These are phyloP conservation scores for Euphorbia lathyris DNA, from an alignment of 345 rosid genomes.

Conservation along the genomic window DNA sequence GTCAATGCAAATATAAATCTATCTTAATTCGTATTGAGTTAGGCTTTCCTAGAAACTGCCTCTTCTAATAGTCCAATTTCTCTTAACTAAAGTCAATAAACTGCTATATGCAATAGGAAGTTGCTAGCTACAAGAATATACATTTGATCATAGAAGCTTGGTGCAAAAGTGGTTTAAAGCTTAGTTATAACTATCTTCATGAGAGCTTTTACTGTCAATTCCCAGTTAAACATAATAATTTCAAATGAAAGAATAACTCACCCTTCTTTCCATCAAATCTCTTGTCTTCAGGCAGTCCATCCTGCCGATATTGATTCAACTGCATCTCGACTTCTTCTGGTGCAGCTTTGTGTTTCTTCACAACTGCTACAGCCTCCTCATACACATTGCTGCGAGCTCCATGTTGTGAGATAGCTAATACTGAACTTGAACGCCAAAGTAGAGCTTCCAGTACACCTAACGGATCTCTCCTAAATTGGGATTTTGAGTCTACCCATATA, in stretches of 20 bases:
- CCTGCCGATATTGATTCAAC: constrained; percentile 57
- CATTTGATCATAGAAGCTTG: not conserved
- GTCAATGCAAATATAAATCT: not conserved
- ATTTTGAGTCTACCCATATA: constrained; percentile 96
- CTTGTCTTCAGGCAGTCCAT: constrained; percentile 75
- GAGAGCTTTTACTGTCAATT: not conserved
- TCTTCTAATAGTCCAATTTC: not conserved
- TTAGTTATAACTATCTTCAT: not conserved
- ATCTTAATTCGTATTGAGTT: not conserved
- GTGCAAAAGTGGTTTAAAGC: too few relatives aligned
- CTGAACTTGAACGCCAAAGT: constrained; percentile 85
- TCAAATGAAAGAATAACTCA: constrained; percentile 13
- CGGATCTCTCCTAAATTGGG: constrained; percentile 96
- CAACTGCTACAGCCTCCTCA: constrained; percentile 90
- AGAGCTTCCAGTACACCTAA: constrained; percentile 85
- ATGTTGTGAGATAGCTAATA: constrained; percentile 86
- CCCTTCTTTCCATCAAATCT: constrained; percentile 84
- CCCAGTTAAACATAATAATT: not conserved
- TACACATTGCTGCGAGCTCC: constrained; percentile 96
- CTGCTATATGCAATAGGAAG: not conserved
- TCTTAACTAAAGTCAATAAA: not conserved
- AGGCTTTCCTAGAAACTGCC: not conserved
- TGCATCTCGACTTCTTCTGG: constrained; percentile 90
- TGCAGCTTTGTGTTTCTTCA: constrained; percentile 81
- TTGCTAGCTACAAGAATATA: not conserved